A percentile compares a stretch with the other conserved stretches of the same genome.
Conservation (phyloP, 768 basidiomycete genomes). For the Leccinum barrowsii region DNA sequence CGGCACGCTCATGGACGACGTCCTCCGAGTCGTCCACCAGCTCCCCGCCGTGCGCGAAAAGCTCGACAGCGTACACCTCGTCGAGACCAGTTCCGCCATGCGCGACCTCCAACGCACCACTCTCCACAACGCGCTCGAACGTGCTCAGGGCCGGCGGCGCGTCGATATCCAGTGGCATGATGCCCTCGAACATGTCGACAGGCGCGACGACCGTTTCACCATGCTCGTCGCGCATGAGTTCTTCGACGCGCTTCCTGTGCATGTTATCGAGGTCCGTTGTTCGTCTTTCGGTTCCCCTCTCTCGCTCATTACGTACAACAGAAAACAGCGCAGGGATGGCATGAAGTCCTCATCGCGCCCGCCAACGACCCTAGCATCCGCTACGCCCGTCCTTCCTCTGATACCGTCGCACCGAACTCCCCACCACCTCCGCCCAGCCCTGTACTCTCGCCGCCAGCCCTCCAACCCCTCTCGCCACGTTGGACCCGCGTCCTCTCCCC, state of each 20-base stretch:
- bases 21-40: conserved; percentile 57
- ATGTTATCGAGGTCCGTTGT: conserved; percentile 71
- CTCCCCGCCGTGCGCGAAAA: conserved; percentile 36
- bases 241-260: conserved; percentile 94
- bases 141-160: conserved; percentile 15
- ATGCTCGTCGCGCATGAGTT: conserved; percentile 95
- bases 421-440: neutral
- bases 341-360: conserved; percentile 72
- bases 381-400: conserved; percentile 22
- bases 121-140: conserved; percentile 35
- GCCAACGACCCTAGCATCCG: conserved; percentile 38
- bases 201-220: conserved; percentile 55
- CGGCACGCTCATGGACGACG: conserved; percentile 88
- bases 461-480: conserved; percentile 25
- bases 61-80: conserved; percentile 60
- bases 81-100: conserved; percentile 77
- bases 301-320: conserved; percentile 23
- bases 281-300: no score
- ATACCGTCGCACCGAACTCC: conserved; percentile 7
- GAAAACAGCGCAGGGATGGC: conserved; percentile 80
- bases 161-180: conserved; percentile 67
- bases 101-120: conserved; percentile 56
- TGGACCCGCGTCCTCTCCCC: conserved; percentile 69
- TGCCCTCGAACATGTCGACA: conserved; percentile 62
- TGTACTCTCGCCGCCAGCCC: neutral